phyloP scores from a whole-genome alignment of 2,329 filamentous ascomycete genomes.

The Diaporthe sp. region DNA sequence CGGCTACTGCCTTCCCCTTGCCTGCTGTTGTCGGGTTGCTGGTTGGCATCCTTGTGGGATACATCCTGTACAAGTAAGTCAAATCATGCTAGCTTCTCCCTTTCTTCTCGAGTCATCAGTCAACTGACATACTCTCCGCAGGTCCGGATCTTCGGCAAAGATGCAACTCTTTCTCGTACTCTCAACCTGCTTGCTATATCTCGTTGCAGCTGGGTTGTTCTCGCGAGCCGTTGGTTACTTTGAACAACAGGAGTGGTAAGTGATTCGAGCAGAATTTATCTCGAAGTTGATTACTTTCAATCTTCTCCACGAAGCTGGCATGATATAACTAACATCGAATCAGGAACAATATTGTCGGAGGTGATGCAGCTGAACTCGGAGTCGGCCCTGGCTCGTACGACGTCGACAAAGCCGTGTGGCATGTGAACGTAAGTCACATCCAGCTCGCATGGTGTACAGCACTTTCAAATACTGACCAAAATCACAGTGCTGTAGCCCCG shows the following conservation, averaged over 20 bases:
- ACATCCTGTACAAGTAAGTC: conserved; percentile 77
- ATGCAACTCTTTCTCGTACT: conserved; percentile 84
- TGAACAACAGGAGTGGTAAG: conserved; percentile 74
- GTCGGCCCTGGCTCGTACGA: conserved; percentile 76
- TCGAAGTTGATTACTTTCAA: too few species aligned
- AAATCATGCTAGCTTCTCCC: fast-evolving
- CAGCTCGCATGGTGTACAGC: conserved; percentile 23
- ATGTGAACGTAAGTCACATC: conserved; percentile 67
- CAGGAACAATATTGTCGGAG: conserved; percentile 53
- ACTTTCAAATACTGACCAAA: neutral
- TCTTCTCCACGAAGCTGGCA: neutral
- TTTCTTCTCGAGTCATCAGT: neutral
- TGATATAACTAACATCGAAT: neutral
- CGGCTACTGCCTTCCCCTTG: conserved; percentile 77
- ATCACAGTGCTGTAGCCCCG: conserved; percentile 74
- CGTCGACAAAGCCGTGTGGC: conserved; percentile 76
- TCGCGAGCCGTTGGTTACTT: conserved; percentile 82
- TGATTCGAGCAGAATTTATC: conserved; percentile 60
- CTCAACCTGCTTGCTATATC: conserved; percentile 86
- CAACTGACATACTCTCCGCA: conserved; percentile 37
- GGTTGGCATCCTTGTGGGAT: conserved; percentile 73
- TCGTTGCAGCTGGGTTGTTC: conserved; percentile 86
- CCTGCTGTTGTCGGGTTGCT: conserved; percentile 76
- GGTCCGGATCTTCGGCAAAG: conserved; percentile 73
- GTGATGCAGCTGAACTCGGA: conserved; percentile 71